Evolutionary conservation across 345 rosid genomes (phyloP).

Genomic region (Bruguiera sexangula): DNA sequence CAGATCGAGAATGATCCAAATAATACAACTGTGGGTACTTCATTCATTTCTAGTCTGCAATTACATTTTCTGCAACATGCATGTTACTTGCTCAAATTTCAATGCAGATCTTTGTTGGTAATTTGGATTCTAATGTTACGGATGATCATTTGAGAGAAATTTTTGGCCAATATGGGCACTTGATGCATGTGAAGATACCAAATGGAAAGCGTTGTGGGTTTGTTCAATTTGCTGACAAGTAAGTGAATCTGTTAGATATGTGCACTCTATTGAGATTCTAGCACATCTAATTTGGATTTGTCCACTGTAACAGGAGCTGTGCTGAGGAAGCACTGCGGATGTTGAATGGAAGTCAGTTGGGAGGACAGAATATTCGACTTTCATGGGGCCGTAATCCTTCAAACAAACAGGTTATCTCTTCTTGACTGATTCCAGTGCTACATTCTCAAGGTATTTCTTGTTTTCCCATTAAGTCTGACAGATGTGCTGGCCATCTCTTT

Average conservation of each 20-base stretch:
- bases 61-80: background rate
- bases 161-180: constrained; percentile 74
- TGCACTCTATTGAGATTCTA: background rate
- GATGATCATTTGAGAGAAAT: constrained; percentile 73
- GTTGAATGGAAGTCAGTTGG: constrained; percentile 64
- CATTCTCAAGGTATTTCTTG: background rate
- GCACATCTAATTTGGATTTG: background rate
- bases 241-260: constrained; percentile 7
- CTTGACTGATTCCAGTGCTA: background rate
- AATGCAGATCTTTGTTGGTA: constrained; percentile 82
- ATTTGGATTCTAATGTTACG: constrained; percentile 65
- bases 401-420: constrained; percentile 58
- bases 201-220: constrained; percentile 82
- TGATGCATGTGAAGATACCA: constrained; percentile 83
- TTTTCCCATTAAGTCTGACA: background rate
- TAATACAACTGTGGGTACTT: constrained; percentile 81
- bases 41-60: constrained; percentile 6
- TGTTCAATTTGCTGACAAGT: constrained; percentile 87
- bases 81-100: constrained; percentile 17
- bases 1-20: constrained; percentile 72
- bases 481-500: background rate
- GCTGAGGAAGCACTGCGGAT: constrained; percentile 81
- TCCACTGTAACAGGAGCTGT: constrained; percentile 49
- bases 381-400: constrained; percentile 96
- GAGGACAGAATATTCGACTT: constrained; percentile 79